Conservation (phyloP, 306 rosid species). For the Trifolium subterraneum region DNA sequence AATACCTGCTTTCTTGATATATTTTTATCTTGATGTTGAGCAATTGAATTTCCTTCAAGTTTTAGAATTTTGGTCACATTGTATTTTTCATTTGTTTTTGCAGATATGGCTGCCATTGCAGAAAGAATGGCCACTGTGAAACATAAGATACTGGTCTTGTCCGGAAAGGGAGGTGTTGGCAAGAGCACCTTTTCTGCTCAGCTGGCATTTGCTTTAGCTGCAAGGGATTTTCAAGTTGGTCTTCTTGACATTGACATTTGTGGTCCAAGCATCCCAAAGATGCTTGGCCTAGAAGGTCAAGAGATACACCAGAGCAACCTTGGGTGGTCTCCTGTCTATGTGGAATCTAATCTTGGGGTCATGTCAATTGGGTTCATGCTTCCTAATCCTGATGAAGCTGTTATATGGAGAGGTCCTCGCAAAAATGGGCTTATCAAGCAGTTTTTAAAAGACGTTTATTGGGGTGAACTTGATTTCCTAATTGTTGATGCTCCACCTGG, state of each 20-base stretch:
- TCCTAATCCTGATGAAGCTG: slow-evolving; percentile 82
- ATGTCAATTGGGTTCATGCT: slow-evolving; percentile 98
- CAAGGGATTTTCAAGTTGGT: slow-evolving; percentile 87
- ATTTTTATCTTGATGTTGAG: too few relatives aligned
- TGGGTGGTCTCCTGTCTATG: slow-evolving; percentile 98
- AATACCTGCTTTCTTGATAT: too few relatives aligned
- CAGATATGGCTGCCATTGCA: slow-evolving; percentile 81
- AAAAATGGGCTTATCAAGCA: slow-evolving; percentile 91
- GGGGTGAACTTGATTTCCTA: slow-evolving; percentile 94
- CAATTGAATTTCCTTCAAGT: too few relatives aligned
- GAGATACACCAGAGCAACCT: slow-evolving; percentile 97
- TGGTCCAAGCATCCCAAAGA: slow-evolving; percentile 97
- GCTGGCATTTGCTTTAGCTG: slow-evolving; percentile 85
- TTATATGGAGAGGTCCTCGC: slow-evolving; percentile 95
- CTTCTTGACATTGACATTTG: slow-evolving; percentile 95
- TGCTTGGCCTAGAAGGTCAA: slow-evolving; percentile 94
- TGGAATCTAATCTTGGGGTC: slow-evolving; percentile 94
- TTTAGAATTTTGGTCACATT: background rate
- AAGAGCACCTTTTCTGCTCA: slow-evolving; percentile 97
- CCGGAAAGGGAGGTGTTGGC: slow-evolving; percentile 98
- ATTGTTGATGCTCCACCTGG: slow-evolving; percentile 98
- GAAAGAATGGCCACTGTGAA: slow-evolving; percentile 92
- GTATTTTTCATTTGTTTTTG: slow-evolving; percentile 36
- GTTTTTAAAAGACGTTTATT: slow-evolving; percentile 82
- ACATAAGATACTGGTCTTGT: slow-evolving; percentile 85